Base-by-base conservation (phyloP, 75 land plant genomes). In the Isoetes taiwanensis region DNA sequence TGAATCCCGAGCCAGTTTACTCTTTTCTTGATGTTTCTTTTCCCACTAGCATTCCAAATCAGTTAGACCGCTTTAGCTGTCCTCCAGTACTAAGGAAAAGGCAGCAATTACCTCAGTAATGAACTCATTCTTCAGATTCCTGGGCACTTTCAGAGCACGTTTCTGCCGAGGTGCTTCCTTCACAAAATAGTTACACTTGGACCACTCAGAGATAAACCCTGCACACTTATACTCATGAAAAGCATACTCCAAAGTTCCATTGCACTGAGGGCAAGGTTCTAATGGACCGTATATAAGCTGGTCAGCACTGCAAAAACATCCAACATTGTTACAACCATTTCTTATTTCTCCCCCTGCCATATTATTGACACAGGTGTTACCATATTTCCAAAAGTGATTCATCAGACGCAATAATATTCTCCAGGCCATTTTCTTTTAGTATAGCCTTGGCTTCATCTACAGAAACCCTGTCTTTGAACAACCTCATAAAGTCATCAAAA, bases 131-230 rank as follows among this genome's bases (percentile, higher is more conserved):
- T 34, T 34, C 2, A 72, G 57, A 0, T 63, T 69, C 16, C 77
- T 70, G 0, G 84, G 89, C 38, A 84, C 9, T 31, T 77, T 72
- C 35, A 64, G 9, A 0, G 61, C 43, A 1, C 69, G 74, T 0
- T 61, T 24, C 26, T 31, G 64, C 68, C 90, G 76, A 14, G 60
- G 63, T 1, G 79, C 69, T 10, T 71, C 75, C 20, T 28, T 60
- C 0, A 82, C 76, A 1, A 19, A 59, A 41, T 52, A 80, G 11
- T 65, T 63, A 58, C 90, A 85, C 30, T 41, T 61, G 17, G 76
- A 62, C 90, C 90, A 85, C 59, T 85, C 90, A 21, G 82, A 81
- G 30, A 67, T 72, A 6, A 26, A 30, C 11, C 82, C 81, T 28
- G 12, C 42, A 58, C 90, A 85, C 1, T 25, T 21, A 57, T 81